Percentiles rank a stretch among this genome's conserved stretches.
These are phyloP conservation scores for Fagopyrum tataricum DNA, from an alignment of 148 eudicot genomes.

Conservation along the genomic window DNA sequence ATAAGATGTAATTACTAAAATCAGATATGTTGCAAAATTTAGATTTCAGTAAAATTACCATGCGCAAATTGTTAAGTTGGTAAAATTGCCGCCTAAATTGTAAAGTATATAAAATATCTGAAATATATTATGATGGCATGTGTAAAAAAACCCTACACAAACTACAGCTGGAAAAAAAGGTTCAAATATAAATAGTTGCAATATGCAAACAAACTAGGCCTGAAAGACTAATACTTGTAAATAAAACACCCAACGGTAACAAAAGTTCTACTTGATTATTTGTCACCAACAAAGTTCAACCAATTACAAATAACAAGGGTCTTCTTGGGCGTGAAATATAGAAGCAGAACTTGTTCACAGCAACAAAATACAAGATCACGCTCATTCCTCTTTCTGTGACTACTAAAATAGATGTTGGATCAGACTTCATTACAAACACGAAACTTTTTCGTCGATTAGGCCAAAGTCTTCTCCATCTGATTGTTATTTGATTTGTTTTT, in stretches of 20 bases:
- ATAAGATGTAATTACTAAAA: background rate
- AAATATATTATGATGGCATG: too few species aligned
- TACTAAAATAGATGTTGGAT: background rate
- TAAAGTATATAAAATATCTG: too few species aligned
- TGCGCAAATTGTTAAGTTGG: background rate
- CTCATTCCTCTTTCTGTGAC: background rate
- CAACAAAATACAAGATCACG: background rate
- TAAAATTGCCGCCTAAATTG: too few species aligned
- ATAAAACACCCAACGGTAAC: background rate
- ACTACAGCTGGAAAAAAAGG: too few species aligned
- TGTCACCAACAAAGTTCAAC: background rate
- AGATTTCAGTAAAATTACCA: background rate
- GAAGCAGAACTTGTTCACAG: background rate
- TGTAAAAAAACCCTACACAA: too few species aligned
- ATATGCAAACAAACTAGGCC: too few species aligned
- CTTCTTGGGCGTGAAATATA: background rate
- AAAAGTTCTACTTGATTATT: background rate
- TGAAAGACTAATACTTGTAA: too few species aligned
- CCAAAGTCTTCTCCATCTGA: constrained; percentile 21
- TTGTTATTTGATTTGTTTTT: constrained; percentile 34
- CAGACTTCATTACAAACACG: background rate
- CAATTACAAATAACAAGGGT: background rate
- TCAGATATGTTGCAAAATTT: background rate
- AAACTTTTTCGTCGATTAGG: constrained; percentile 19
- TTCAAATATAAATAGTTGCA: too few species aligned